Evolutionary conservation across 1,284 basidiomycete genomes (phyloP).

Genomic region (Tausonia pullulans): DNA sequence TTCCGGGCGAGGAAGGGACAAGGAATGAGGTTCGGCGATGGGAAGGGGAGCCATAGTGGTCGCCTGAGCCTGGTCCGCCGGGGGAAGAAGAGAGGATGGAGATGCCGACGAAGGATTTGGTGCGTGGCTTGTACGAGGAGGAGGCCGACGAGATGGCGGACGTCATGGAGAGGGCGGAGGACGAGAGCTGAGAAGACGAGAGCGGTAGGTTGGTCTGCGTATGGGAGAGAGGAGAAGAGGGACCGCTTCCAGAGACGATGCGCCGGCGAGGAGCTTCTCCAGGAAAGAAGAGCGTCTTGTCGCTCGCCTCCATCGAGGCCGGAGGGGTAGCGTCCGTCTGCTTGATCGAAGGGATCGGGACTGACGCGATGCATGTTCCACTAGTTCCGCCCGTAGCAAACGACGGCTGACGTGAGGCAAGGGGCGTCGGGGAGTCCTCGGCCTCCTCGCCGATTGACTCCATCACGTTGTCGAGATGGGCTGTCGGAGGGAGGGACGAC

Average conservation of each 20-base stretch:
- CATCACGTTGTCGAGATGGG: background rate
- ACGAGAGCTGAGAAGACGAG: background rate
- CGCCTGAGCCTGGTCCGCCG: background rate
- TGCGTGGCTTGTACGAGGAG: background rate
- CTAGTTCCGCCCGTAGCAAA: background rate
- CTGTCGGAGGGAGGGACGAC: background rate
- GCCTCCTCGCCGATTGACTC: conserved; percentile 13
- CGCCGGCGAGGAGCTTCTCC: background rate
- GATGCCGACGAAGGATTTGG: conserved; percentile 13
- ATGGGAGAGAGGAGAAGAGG: background rate
- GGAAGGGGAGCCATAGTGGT: background rate
- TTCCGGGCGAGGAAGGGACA: background rate
- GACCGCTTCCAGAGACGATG: background rate
- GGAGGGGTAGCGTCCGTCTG: background rate
- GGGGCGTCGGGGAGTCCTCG: background rate
- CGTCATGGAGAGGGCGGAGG: background rate
- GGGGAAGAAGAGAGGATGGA: conserved; percentile 10
- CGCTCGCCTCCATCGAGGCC: background rate
- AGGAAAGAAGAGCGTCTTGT: background rate
- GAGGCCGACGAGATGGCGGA: background rate
- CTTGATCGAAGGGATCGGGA: background rate
- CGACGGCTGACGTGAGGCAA: background rate
- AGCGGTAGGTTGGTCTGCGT: background rate
- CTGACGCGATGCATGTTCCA: background rate
- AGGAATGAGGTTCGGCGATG: background rate